phyloP scores from a whole-genome alignment of 352 stramenopile species.

The Globisporangium carolinianum region DNA sequence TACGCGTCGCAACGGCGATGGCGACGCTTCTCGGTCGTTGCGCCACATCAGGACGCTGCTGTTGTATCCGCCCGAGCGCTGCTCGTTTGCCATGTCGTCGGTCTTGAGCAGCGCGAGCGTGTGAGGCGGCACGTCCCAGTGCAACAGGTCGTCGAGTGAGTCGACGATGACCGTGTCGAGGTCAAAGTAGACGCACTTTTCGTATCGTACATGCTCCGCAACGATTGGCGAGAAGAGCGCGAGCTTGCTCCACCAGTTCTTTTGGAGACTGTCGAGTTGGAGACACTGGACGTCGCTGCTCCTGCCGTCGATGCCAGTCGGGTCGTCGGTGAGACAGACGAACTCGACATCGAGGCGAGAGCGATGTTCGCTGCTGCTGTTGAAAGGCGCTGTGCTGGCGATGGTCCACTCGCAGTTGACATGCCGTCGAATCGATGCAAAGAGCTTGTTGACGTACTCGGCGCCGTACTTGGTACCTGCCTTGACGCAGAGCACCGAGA shows the following conservation, averaged over 20 bases:
- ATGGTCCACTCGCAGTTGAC: not conserved
- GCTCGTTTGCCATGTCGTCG: conserved; percentile 65
- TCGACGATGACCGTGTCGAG: conserved; percentile 71
- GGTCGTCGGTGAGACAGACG: conserved; percentile 66
- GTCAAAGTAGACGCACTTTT: conserved; percentile 55
- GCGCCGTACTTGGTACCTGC: conserved; percentile 78
- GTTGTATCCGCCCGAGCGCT: conserved; percentile 53
- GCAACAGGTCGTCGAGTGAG: conserved; percentile 25
- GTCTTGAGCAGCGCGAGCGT: conserved; percentile 39
- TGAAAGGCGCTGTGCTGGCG: too few species aligned
- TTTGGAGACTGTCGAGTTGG: conserved; percentile 26
- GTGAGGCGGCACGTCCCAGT: conserved; percentile 10
- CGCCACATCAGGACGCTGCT: conserved; percentile 69
- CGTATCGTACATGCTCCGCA: conserved; percentile 4
- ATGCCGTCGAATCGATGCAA: conserved; percentile 30
- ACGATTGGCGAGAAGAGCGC: conserved; percentile 42
- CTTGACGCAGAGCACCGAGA: conserved; percentile 77
- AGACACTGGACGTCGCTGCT: conserved; percentile 15
- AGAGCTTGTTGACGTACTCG: conserved; percentile 82
- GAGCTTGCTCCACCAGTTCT: conserved; percentile 81
- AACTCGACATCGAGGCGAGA: conserved; percentile 26
- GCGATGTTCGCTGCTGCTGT: not conserved
- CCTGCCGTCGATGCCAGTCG: conserved; percentile 25
- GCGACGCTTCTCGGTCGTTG: conserved; percentile 1
- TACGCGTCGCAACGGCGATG: conserved; percentile 15